Evolutionary conservation across 1,284 basidiomycete genomes (phyloP), one percentile per base, ranked within the genome.

Genomic region (Agroathelia rolfsii): DNA sequence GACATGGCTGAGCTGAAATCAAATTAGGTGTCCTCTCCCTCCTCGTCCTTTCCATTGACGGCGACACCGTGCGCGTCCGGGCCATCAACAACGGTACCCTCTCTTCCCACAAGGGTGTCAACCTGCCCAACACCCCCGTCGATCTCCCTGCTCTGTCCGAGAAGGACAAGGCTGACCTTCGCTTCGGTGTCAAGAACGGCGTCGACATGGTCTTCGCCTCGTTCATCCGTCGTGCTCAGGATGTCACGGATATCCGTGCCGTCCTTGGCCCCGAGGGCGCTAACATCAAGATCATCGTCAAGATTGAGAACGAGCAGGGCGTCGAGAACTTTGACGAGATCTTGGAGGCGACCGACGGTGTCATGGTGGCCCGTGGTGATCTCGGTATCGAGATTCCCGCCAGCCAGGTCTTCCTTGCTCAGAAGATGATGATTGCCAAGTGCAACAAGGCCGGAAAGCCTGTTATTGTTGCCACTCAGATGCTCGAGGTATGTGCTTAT

Each of bases 361-460:
- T 97, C 51, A 96, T 96, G 93, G 92, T 97, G 40, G 93, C 93
- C 43, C 88, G 93, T 66, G 92, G 93, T 61, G 93, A 96, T 57
- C 72, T 97, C 35, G 93, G 93, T 62, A 96, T 96, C 49, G 93
- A 96, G 64, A 97, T 96, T 47, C 95, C 95, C 16, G 92, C 93
- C 28, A 87, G 82, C 51, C 93, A 96, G 55, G 93, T 97, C 30
- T 96, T 97, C 71, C 70, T 95, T 52, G 93, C 93, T 14, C 93
- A 97, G 59, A 97, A 97, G 69, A 96, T 96, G 93, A 97, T 97
- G 90, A 97, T 96, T 49, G 77, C 92, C 43, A 96, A 96, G 67
- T 95, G 90, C 67, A 95, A 94, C 69, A 82, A 92, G 48, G 80
- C 76, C 35, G 92, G 92, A 50, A 96, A 99, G 70, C 93, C 95